Evolutionary conservation across 345 rosid genomes (phyloP).

Genomic region (Moricandia arvensis): DNA sequence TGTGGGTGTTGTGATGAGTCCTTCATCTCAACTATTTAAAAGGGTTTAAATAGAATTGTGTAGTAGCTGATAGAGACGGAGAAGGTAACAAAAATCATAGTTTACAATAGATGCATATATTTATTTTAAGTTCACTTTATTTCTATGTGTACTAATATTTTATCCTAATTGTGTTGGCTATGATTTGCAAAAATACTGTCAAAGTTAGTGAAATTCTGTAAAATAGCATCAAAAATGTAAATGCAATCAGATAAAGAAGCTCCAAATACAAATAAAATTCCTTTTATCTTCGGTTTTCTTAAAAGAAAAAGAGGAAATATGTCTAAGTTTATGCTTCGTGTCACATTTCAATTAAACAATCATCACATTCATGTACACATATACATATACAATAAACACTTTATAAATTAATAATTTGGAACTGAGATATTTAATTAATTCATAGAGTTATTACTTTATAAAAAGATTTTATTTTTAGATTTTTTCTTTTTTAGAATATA

Average conservation of each 20-base stretch:
- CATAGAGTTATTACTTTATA: no score
- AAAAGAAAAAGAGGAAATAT: not conserved
- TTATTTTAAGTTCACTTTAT: not conserved
- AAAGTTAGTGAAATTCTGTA: not conserved
- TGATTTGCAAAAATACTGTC: not conserved
- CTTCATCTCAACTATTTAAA: not conserved
- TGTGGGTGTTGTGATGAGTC: not conserved
- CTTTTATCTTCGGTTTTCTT: not conserved
- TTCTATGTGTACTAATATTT: not conserved
- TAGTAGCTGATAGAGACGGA: not conserved
- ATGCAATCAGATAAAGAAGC: not conserved
- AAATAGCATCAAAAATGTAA: not conserved
- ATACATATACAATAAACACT: no score
- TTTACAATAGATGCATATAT: not conserved
- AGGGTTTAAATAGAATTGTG: constrained; percentile 1
- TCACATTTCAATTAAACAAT: not conserved
- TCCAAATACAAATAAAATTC: not conserved
- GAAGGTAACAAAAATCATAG: not conserved
- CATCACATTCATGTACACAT: not conserved
- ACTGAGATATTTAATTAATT: no score
- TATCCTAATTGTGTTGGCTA: not conserved
- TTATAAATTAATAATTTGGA: no score
- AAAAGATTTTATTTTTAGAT: no score
- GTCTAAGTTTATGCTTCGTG: not conserved
- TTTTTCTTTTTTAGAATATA: no score